phyloP scores from a whole-genome alignment of 306 rosid genomes.

The Begonia loranthoides region DNA sequence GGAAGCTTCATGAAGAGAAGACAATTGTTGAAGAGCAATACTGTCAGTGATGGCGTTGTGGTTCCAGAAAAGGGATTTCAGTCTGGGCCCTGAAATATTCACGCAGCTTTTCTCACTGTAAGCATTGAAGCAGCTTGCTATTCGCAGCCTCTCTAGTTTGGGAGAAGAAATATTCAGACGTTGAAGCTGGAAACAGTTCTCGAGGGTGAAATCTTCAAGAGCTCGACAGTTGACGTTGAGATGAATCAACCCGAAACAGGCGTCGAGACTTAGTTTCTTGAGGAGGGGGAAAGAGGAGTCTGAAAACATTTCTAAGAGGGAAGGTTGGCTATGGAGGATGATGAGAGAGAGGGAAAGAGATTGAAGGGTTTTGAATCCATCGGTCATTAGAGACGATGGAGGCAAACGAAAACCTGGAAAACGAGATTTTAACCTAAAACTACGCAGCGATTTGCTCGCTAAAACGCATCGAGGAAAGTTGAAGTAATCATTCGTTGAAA shows the following conservation, averaged over 20 bases:
- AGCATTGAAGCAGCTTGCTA: conserved; percentile 40
- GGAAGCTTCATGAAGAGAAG: conserved; percentile 31
- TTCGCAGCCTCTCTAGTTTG: conserved; percentile 24
- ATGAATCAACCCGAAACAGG: conserved; percentile 36
- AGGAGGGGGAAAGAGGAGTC: conserved; percentile 39
- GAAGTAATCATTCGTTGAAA: conserved; percentile 38
- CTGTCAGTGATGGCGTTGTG: conserved; percentile 32
- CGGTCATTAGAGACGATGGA: conserved; percentile 40
- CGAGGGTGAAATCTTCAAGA: conserved; percentile 34
- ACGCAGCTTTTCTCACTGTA: conserved; percentile 32
- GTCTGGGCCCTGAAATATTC: conserved; percentile 34
- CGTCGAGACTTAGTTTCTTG: conserved; percentile 32
- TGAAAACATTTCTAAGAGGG: conserved; percentile 40
- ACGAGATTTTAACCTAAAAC: conserved; percentile 33
- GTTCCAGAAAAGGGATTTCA: conserved; percentile 33
- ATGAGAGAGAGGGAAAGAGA: conserved; percentile 32
- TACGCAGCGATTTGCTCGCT: conserved; percentile 28
- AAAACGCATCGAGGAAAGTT: conserved; percentile 60
- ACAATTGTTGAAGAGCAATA: conserved; percentile 19
- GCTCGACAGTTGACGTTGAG: conserved; percentile 35
- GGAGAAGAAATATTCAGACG: conserved; percentile 33
- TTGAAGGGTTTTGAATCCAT: conserved; percentile 38
- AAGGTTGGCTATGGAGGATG: conserved; percentile 30
- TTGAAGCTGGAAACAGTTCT: conserved; percentile 35
- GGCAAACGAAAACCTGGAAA: conserved; percentile 55